phyloP scores from a whole-genome alignment of 306 rosid genomes.

The Pachyrhizus erosus region DNA sequence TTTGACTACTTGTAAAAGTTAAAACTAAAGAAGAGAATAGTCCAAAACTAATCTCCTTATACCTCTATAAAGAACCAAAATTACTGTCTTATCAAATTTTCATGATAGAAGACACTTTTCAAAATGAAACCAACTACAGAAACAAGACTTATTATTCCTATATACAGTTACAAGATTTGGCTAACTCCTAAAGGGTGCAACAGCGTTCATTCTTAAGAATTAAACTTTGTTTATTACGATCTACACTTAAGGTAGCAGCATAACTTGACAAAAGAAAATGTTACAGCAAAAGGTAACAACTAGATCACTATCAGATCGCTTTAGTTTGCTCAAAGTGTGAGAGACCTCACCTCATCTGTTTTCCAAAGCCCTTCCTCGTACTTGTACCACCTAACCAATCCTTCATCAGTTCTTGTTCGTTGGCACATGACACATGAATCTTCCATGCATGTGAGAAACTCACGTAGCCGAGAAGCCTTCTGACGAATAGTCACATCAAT shows the following conservation, averaged over 20 bases:
- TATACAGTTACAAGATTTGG: slow-evolving; percentile 45
- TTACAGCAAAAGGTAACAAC: slow-evolving; percentile 20
- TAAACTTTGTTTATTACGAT: slow-evolving; percentile 42
- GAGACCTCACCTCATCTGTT: slow-evolving; percentile 68
- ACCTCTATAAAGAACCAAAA: background rate
- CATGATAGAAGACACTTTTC: slow-evolving; percentile 23
- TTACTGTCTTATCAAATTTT: background rate
- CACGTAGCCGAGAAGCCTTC: slow-evolving; percentile 67
- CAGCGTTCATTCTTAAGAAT: slow-evolving; percentile 24
- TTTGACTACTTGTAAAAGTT: background rate
- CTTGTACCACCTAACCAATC: slow-evolving; percentile 84
- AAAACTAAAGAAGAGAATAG: background rate
- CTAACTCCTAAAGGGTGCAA: slow-evolving; percentile 30
- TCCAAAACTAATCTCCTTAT: background rate
- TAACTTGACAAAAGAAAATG: slow-evolving; percentile 25
- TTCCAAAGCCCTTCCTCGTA: slow-evolving; percentile 81
- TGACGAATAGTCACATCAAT: slow-evolving; percentile 55
- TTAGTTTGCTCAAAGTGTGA: slow-evolving; percentile 50
- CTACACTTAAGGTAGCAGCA: slow-evolving; percentile 40
- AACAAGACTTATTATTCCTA: slow-evolving; percentile 40
- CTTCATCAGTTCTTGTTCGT: slow-evolving; percentile 69
- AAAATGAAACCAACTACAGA: slow-evolving; percentile 27
- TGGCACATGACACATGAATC: slow-evolving; percentile 75
- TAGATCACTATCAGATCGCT: slow-evolving; percentile 12
- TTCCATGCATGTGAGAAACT: slow-evolving; percentile 69